Evolutionary conservation across 345 rosid species (phyloP).

Genomic region (Murraya paniculata): DNA sequence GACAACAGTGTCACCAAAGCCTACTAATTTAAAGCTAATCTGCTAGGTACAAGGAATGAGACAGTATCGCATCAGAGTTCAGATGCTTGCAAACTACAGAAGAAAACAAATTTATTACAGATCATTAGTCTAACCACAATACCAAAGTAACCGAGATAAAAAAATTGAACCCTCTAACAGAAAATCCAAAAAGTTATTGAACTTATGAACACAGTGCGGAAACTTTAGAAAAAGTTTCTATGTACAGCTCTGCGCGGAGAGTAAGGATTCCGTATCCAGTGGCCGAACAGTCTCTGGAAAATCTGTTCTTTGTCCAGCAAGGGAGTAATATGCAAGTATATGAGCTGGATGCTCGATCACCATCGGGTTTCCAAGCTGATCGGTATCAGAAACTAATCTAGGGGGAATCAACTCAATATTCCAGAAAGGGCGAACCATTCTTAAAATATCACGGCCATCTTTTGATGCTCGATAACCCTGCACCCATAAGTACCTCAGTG

Average conservation of each 20-base stretch:
- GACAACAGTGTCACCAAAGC: not conserved
- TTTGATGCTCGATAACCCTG: slow-evolving; percentile 73
- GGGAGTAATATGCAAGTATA: slow-evolving; percentile 87
- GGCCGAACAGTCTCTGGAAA: slow-evolving; percentile 66
- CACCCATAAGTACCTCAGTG: slow-evolving; percentile 93
- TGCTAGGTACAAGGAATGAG: slow-evolving; percentile 1
- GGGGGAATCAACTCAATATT: slow-evolving; percentile 85
- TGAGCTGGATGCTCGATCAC: slow-evolving; percentile 73
- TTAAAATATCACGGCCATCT: slow-evolving; percentile 51
- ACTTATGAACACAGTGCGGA: slow-evolving; percentile 26
- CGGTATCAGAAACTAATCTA: slow-evolving; percentile 30
- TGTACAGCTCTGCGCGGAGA: slow-evolving; percentile 37
- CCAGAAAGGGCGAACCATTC: slow-evolving; percentile 94
- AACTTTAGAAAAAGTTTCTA: slow-evolving; percentile 15
- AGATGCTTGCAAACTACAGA: slow-evolving; percentile 26
- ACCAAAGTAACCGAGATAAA: slow-evolving; percentile 1
- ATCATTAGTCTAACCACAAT: slow-evolving; percentile 11
- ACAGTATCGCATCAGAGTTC: slow-evolving; percentile 4
- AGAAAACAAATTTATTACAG: slow-evolving; percentile 32
- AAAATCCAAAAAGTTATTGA: slow-evolving; percentile 11
- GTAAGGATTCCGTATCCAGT: slow-evolving; percentile 30
- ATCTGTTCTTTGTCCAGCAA: slow-evolving; percentile 88
- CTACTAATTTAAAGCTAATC: not conserved
- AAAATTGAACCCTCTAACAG: slow-evolving; percentile 21
- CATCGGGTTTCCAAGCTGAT: slow-evolving; percentile 28